Conservation (phyloP, 1,284 basidiomycete species). For the Heliocybe sulcata region DNA sequence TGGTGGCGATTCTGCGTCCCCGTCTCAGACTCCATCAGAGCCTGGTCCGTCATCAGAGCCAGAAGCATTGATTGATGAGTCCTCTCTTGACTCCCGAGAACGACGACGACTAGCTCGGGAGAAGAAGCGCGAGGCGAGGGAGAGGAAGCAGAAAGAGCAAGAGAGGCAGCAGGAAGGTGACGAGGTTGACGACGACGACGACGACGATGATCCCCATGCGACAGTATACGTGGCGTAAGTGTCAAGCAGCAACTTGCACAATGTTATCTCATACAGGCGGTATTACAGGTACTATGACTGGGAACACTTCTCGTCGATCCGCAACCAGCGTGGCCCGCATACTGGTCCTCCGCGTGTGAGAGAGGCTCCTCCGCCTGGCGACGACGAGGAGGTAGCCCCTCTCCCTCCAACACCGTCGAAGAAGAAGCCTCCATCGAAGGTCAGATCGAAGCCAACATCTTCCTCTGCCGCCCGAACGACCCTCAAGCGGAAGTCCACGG, state of each 20-base stretch:
- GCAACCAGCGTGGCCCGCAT: conserved; percentile 82
- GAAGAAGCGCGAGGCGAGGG: conserved; percentile 6
- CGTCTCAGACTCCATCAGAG: conserved; percentile 13
- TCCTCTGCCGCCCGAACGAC: conserved; percentile 15
- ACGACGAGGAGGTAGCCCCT: background rate
- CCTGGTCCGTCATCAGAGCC: conserved; percentile 8
- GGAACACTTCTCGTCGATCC: conserved; percentile 92
- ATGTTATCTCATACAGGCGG: background rate
- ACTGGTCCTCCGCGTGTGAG: conserved; percentile 65
- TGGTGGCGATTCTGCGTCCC: conserved; percentile 30
- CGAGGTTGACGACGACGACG: conserved; percentile 21
- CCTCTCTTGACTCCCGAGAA: conserved; percentile 28
- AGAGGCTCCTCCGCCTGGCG: conserved; percentile 35
- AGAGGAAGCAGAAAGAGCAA: background rate
- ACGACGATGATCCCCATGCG: conserved; percentile 19
- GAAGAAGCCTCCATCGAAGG: conserved; percentile 21
- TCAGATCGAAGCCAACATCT: conserved; percentile 15
- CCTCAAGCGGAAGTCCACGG: no score
- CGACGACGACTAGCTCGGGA: conserved; percentile 26
- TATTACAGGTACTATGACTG: conserved; percentile 77
- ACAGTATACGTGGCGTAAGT: conserved; percentile 79
- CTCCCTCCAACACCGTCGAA: conserved; percentile 13
- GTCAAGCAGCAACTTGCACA: background rate
- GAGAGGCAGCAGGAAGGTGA: conserved; percentile 16
- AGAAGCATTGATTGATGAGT: conserved; percentile 17